A percentile compares a stretch with the other conserved stretches of the same genome.
phyloP scores from a whole-genome alignment of 768 basidiomycete species.

The Porphyrellus cyaneotinctus region DNA sequence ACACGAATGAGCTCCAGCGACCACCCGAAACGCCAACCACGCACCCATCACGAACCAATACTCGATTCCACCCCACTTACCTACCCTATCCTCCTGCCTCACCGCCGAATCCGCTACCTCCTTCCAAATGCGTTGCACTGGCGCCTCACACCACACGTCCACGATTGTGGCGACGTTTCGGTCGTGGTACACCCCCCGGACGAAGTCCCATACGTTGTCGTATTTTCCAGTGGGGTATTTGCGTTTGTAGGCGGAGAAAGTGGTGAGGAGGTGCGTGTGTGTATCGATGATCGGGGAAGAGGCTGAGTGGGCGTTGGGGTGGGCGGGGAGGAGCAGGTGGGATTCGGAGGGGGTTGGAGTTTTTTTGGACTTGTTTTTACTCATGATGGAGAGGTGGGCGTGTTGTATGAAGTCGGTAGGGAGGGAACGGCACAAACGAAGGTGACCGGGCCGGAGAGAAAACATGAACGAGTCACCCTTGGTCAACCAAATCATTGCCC shows the following conservation, averaged over 20 bases:
- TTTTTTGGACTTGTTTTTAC: conserved; percentile 39
- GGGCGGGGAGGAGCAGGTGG: conserved; percentile 32
- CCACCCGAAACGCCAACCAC: background rate
- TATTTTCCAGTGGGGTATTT: conserved; percentile 59
- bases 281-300: conserved; percentile 65
- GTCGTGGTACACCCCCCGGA: conserved; percentile 54
- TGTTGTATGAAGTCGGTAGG: too few relatives aligned
- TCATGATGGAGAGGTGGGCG: conserved; percentile 23
- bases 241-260: conserved; percentile 56
- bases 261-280: conserved; percentile 79
- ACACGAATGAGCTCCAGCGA: background rate
- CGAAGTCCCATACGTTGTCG: conserved; percentile 62
- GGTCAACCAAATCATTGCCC: too few relatives aligned
- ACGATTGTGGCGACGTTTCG: conserved; percentile 63
- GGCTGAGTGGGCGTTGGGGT: conserved; percentile 13
- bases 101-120: conserved; percentile 72
- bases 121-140: conserved; percentile 57
- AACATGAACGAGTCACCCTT: too few relatives aligned
- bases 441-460: too few relatives aligned
- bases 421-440: too few relatives aligned
- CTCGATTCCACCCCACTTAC: conserved; percentile 62
- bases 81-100: conserved; percentile 41
- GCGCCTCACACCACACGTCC: conserved; percentile 89
- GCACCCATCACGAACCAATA: conserved; percentile 85
- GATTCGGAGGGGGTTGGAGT: conserved; percentile 28